Percentiles rank a stretch among this genome's conserved stretches.
Conservation (phyloP, 106 monocot species). For the Dendrobium huoshanense region DNA sequence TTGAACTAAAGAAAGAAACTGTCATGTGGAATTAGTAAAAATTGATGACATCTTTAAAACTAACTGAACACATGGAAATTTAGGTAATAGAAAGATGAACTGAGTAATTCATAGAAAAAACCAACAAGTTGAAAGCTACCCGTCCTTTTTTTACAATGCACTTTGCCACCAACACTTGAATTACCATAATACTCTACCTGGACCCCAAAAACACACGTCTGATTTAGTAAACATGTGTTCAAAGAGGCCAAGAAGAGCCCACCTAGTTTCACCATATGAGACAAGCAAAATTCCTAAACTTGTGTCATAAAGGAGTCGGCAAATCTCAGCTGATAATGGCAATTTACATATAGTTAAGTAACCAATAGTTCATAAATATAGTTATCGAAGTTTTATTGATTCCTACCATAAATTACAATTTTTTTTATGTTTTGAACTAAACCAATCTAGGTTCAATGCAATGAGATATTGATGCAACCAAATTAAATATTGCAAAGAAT, state of each 20-base stretch:
- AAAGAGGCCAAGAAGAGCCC: not conserved
- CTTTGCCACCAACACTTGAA: not conserved
- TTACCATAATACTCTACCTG: not conserved
- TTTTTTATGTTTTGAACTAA: not conserved
- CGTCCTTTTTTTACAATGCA: not conserved
- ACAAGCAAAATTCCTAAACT: not conserved
- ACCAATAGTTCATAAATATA: not conserved
- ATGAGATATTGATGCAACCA: not conserved
- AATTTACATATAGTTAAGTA: not conserved
- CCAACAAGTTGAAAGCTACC: not conserved
- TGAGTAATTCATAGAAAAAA: not conserved
- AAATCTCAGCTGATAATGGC: not conserved
- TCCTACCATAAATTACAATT: not conserved
- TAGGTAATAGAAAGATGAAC: not conserved
- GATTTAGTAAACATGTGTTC: not conserved
- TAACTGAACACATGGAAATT: not conserved
- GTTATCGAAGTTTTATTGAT: not conserved
- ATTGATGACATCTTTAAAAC: constrained; percentile 5
- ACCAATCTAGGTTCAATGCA: not conserved
- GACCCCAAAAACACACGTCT: not conserved
- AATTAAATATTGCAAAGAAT: too few relatives aligned
- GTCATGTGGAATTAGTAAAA: constrained; percentile 26
- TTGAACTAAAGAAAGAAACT: constrained; percentile 68
- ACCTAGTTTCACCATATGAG: not conserved
- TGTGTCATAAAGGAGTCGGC: not conserved